A percentile compares a stretch with the other conserved stretches of the same genome.
Evolutionary conservation across 371 early-diverging fungal genomes (phyloP).

Genomic region (Mucor racemosus): DNA sequence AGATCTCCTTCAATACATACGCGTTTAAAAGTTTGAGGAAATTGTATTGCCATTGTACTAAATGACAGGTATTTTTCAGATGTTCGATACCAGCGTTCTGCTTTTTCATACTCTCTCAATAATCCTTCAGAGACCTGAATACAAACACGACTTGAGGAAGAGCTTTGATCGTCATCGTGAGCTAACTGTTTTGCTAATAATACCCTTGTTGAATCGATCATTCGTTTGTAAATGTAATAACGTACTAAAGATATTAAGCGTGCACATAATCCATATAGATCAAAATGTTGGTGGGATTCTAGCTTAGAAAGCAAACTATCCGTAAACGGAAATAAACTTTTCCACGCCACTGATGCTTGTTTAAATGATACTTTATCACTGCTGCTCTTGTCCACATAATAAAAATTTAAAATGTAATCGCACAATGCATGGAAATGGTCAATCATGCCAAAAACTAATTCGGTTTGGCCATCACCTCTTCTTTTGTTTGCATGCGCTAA

Average conservation of each 20-base stretch:
- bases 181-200: neutral
- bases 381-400: conserved; percentile 30
- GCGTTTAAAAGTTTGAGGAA: conserved; percentile 31
- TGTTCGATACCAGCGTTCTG: conserved; percentile 26
- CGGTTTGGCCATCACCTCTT: conserved; percentile 34
- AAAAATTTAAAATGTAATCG: conserved; percentile 44
- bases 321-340: conserved; percentile 37
- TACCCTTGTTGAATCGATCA: conserved; percentile 4
- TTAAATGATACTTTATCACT: conserved; percentile 8
- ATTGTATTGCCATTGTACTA: conserved; percentile 21
- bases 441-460: conserved; percentile 29
- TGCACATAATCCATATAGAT: conserved; percentile 30
- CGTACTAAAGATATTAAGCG: conserved; percentile 35
- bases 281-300: conserved; percentile 13
- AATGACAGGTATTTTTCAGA: conserved; percentile 34
- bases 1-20: conserved; percentile 38
- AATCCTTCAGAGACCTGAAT: conserved; percentile 18
- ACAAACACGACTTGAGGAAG: conserved; percentile 1
- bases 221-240: conserved; percentile 33
- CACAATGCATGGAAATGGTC: conserved; percentile 44
- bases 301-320: conserved; percentile 29
- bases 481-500: conserved; percentile 43
- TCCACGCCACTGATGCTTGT: conserved; percentile 29
- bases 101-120: conserved; percentile 32
- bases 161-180: neutral